phyloP scores from a whole-genome alignment of 257 asterid species.

The Solanum stenotomum region DNA sequence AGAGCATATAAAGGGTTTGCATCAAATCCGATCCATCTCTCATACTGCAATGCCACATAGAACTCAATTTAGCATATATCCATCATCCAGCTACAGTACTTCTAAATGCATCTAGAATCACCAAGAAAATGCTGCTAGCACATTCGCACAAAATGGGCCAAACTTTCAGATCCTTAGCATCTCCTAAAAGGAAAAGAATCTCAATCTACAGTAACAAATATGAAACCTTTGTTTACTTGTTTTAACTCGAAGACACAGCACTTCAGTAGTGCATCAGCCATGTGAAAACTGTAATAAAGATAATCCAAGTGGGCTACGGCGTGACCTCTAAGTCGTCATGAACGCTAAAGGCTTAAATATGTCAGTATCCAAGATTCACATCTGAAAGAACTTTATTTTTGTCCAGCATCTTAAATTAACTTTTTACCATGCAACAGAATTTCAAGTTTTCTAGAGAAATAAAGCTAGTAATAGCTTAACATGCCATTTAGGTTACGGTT shows the following conservation, averaged over 20 bases:
- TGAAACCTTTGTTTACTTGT: not conserved
- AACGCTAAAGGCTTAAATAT: not conserved
- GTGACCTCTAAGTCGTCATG: not conserved
- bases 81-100: not conserved
- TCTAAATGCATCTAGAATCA: not conserved
- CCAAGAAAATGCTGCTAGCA: not conserved
- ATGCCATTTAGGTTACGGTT: not conserved
- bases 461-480: not conserved
- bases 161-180: not conserved
- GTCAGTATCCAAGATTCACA: not conserved
- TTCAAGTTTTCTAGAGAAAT: not conserved
- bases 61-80: slow-evolving; percentile 10
- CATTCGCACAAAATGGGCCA: not conserved
- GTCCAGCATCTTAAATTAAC: not conserved
- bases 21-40: slow-evolving; percentile 67
- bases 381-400: not conserved
- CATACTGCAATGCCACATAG: slow-evolving; percentile 52
- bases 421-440: not conserved
- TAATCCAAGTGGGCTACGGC: not conserved
- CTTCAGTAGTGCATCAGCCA: not conserved
- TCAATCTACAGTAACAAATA: not conserved
- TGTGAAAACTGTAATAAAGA: not conserved
- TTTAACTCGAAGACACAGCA: not conserved
- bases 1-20: slow-evolving; percentile 84
- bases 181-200: not conserved